Base-by-base conservation (phyloP, 140 eudicot genomes). In the Erigeron philadelphicus region DNA sequence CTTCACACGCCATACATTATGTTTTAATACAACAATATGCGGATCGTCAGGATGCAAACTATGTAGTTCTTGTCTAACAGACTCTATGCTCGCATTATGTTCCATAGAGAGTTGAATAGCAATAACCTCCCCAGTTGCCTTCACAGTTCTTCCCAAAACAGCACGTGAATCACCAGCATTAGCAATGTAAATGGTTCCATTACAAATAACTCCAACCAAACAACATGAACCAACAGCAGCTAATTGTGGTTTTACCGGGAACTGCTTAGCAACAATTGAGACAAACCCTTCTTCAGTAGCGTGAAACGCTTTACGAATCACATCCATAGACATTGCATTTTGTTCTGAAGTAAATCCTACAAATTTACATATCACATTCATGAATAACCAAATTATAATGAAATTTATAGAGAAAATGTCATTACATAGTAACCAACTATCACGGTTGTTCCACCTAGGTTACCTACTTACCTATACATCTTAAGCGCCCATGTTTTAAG, bases 151-250 rank as follows among this genome's bases (percentile, higher is more conserved):
- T n/a, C 90, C 90, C 59, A 85, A 54, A 66, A 85, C 90, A 10
- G 87, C 90, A 11, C 90, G 87, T 0, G 90, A 85, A 70, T 85
- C 90, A 62, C 90, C 90, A 49, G 81, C 80, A 72, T 84, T 84
- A 52, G 89, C 89, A 19, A 84, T 72, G 75, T 81, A 84, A 41
- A 84, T 81, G 8, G 61, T 58, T 23, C 87, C 85, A 6, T 63
- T 75, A 63, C 85, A 76, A 17, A 85, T 77, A 67, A 85, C 81
- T 7, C 87, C 85, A 59, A 82, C 85, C 71, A 85, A 13, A 71
- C 90, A 85, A 58, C 90, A 85, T 2, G 90, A 69, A 67, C 90
- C 90, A 74, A 85, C 90, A 6, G 90, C 79, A 8, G 90, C 90
- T 17, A 85, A 13, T 35, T 85, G 87, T 0, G 88, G 85, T 55